Conservation (phyloP, 2,329 filamentous ascomycete species). For the Emmonsiellopsis sp. region DNA sequence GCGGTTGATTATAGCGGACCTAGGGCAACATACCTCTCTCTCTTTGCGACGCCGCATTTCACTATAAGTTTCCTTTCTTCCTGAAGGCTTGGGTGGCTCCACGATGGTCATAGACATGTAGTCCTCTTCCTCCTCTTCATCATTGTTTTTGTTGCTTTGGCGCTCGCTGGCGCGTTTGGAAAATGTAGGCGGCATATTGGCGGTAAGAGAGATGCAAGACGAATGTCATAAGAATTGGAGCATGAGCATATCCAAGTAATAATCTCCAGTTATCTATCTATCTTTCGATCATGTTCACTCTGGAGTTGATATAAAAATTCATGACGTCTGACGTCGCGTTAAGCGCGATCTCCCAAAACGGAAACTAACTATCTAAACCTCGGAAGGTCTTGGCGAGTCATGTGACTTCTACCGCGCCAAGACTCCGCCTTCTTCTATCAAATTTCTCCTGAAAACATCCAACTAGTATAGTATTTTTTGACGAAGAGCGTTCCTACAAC, state of each 20-base stretch:
- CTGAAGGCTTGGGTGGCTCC: slow-evolving; percentile 41
- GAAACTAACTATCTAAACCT: too few relatives aligned
- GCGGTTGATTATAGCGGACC: slow-evolving; percentile 2
- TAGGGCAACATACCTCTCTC: slow-evolving; percentile 32
- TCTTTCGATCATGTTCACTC: background rate
- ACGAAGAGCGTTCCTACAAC: too few relatives aligned
- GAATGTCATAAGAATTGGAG: background rate
- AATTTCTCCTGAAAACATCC: too few relatives aligned
- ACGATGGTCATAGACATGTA: slow-evolving; percentile 95
- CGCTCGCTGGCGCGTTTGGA: background rate
- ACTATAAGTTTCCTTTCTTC: slow-evolving; percentile 51
- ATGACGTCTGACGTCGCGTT: background rate
- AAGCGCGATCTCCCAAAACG: too few relatives aligned
- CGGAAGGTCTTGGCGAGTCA: too few relatives aligned
- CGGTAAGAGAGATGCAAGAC: background rate
- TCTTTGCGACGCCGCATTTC: slow-evolving; percentile 48
- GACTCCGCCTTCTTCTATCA: too few relatives aligned
- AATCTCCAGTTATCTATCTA: too few relatives aligned
- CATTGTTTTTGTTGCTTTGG: background rate
- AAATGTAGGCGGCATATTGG: background rate
- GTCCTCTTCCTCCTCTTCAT: slow-evolving; percentile 71
- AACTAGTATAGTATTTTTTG: too few relatives aligned
- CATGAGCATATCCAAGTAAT: background rate
- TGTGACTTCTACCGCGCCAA: too few relatives aligned
- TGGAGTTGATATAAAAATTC: background rate